Conservation (phyloP, 169 alveolate genomes). For the Ichthyophthirius multifiliis region DNA sequence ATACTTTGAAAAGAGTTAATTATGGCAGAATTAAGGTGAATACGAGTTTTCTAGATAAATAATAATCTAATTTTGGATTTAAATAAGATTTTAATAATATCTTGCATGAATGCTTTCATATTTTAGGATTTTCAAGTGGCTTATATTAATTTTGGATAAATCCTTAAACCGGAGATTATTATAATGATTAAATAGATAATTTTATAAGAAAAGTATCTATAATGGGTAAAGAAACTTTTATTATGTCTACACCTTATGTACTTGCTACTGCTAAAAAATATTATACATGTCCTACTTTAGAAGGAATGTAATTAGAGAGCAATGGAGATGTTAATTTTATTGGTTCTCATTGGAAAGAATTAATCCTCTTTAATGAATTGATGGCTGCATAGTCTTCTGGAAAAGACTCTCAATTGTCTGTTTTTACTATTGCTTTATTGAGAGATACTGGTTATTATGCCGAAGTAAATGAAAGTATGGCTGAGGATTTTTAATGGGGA, state of each 20-base stretch:
- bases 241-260: slow-evolving; percentile 49
- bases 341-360: slow-evolving; percentile 44
- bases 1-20: no score
- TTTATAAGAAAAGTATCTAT: no score
- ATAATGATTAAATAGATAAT: no score
- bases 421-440: slow-evolving; percentile 24
- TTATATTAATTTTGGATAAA: no score
- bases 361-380: slow-evolving; percentile 24
- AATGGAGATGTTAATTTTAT: slow-evolving; percentile 37
- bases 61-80: no score
- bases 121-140: no score
- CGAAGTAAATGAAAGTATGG: background rate
- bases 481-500: background rate
- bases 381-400: slow-evolving; percentile 24
- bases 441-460: slow-evolving; percentile 28
- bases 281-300: slow-evolving; percentile 29
- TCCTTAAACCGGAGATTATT: no score
- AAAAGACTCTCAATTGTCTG: slow-evolving; percentile 7
- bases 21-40: no score
- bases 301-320: slow-evolving; percentile 39
- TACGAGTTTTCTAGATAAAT: no score
- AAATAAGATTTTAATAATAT: no score
- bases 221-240: no score
- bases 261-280: slow-evolving; percentile 19
- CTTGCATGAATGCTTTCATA: no score